These are phyloP conservation scores for Cladosporium colombiae DNA, from an alignment of 2,329 filamentous ascomycete species.

Conservation along the genomic window DNA sequence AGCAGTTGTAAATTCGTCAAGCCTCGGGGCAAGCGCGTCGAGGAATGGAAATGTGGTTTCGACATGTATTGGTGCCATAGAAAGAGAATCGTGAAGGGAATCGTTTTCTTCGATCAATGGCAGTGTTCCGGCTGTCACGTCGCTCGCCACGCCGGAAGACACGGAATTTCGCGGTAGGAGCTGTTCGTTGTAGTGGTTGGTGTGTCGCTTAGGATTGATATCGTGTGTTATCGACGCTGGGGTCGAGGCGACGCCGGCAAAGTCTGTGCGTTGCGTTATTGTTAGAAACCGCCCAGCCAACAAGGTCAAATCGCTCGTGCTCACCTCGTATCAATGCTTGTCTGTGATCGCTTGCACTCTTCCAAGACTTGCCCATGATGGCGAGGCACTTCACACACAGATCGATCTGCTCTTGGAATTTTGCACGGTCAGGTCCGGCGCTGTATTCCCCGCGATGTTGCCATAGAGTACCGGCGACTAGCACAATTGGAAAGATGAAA, in stretches of 20 bases:
- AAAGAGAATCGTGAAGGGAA: not conserved
- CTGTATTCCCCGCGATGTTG: slow-evolving; percentile 1
- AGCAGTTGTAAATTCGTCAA: slow-evolving; percentile 13
- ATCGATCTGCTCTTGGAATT: slow-evolving; percentile 12
- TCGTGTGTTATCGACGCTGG: not conserved
- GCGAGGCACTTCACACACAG: slow-evolving; percentile 13
- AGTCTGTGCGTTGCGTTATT: not conserved
- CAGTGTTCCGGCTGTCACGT: not conserved
- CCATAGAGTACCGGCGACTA: slow-evolving; percentile 15
- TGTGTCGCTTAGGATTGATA: not conserved
- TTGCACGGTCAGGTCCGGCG: not conserved
- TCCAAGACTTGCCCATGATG: slow-evolving; percentile 13
- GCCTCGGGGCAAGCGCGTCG: not conserved
- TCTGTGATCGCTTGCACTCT: slow-evolving; percentile 7
- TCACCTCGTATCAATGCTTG: slow-evolving; percentile 4
- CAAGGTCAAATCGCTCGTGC: not conserved
- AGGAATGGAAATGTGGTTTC: slow-evolving; percentile 12
- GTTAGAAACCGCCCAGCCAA: not conserved
- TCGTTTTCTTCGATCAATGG: not conserved
- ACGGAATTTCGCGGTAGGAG: not conserved
- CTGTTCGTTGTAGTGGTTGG: not conserved
- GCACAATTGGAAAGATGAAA: slow-evolving; percentile 14
- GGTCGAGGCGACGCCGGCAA: not conserved
- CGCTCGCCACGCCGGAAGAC: not conserved
- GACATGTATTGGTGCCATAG: not conserved